Evolutionary conservation across 495 filamentous ascomycete species (phyloP).

Genomic region (Tetracladium setigerum): DNA sequence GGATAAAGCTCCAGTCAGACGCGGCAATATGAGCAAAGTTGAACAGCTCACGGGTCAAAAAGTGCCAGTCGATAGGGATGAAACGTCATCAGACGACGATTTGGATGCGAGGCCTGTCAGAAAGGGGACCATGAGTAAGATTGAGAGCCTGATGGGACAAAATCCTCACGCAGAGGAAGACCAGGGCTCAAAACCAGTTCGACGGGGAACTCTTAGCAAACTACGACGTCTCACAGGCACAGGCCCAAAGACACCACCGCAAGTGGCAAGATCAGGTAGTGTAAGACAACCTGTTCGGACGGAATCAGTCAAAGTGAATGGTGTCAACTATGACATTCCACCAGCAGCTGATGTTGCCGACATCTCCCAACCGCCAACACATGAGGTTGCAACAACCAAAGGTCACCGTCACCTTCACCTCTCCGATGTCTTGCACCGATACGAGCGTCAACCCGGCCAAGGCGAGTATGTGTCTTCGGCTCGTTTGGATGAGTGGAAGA

Average conservation of each 20-base stretch:
- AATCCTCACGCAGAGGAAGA: slow-evolving; percentile 7
- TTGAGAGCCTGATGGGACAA: slow-evolving; percentile 19
- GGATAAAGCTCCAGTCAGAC: slow-evolving; percentile 12
- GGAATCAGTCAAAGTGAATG: slow-evolving; percentile 12
- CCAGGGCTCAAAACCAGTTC: slow-evolving; percentile 10
- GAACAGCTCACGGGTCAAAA: slow-evolving; percentile 19
- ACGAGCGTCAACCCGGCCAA: slow-evolving; percentile 32
- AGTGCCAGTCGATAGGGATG: no score
- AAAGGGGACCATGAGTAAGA: slow-evolving; percentile 12
- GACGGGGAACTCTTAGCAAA: slow-evolving; percentile 14
- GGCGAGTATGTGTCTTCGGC: slow-evolving; percentile 36
- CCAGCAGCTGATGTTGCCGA: neutral
- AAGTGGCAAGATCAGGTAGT: slow-evolving; percentile 5
- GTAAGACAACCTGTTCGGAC: slow-evolving; percentile 4
- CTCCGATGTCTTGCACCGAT: slow-evolving; percentile 35
- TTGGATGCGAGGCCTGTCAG: slow-evolving; percentile 14
- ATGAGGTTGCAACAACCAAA: slow-evolving; percentile 1
- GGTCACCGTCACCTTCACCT: slow-evolving; percentile 27
- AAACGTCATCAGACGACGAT: slow-evolving; percentile 2
- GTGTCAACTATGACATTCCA: slow-evolving; percentile 9
- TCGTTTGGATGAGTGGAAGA: slow-evolving; percentile 53
- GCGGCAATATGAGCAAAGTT: slow-evolving; percentile 14
- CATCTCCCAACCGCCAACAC: neutral
- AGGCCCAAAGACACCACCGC: neutral
- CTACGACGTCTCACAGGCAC: slow-evolving; percentile 18